Conservation (phyloP, 208 protist species). For the Trypanosoma caninum region DNA sequence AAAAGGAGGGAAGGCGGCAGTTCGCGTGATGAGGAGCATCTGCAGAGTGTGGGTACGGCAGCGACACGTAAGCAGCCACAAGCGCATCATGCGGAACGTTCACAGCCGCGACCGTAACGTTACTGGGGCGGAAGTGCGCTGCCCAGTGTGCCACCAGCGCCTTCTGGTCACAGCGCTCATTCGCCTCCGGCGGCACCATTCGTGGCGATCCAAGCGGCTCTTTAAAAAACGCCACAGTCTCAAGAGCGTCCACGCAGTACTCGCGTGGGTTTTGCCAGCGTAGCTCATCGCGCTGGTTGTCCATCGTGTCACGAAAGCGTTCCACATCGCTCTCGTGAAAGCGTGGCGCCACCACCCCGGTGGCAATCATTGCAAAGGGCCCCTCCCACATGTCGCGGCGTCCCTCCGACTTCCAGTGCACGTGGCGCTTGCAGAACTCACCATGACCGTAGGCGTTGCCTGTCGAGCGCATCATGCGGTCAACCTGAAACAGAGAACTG, state of each 20-base stretch:
- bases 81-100: slow-evolving; percentile 81
- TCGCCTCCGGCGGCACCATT: slow-evolving; percentile 58
- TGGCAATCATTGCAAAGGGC: slow-evolving; percentile 71
- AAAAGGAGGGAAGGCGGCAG: slow-evolving; percentile 28
- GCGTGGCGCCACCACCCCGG: slow-evolving; percentile 69
- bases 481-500: slow-evolving; percentile 81
- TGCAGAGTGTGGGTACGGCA: slow-evolving; percentile 71
- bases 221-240: slow-evolving; percentile 89
- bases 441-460: slow-evolving; percentile 75
- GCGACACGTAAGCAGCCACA: slow-evolving; percentile 68
- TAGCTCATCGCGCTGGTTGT: slow-evolving; percentile 79
- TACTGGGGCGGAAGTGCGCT: slow-evolving; percentile 52
- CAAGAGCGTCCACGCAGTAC: slow-evolving; percentile 70
- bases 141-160: slow-evolving; percentile 78
- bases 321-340: slow-evolving; percentile 82
- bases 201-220: slow-evolving; percentile 77
- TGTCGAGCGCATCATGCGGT: slow-evolving; percentile 74
- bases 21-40: slow-evolving; percentile 66
- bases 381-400: slow-evolving; percentile 78
- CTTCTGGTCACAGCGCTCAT: slow-evolving; percentile 74
- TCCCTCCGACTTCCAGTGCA: slow-evolving; percentile 73
- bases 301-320: slow-evolving; percentile 86
- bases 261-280: slow-evolving; percentile 77
- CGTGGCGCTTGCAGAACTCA: slow-evolving; percentile 72
- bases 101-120: slow-evolving; percentile 72